Evolutionary conservation across 2,329 filamentous ascomycete species (phyloP).

Genomic region (Colletotrichum lupini): DNA sequence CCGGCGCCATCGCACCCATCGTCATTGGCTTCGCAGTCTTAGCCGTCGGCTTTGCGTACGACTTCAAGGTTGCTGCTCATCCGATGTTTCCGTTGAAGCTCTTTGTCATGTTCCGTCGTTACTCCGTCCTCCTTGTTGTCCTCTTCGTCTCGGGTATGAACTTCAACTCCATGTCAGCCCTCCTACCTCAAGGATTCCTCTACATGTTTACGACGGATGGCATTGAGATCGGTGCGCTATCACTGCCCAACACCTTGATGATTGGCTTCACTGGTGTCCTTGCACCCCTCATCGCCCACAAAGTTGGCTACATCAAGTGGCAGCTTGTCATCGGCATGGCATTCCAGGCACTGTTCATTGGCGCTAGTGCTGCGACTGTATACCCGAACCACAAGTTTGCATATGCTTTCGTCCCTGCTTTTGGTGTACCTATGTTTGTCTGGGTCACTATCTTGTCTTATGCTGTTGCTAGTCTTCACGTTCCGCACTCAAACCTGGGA

Average conservation of each 20-base stretch:
- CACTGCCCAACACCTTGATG: conserved; percentile 27
- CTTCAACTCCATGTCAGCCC: conserved; percentile 41
- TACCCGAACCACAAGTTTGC: conserved; percentile 42
- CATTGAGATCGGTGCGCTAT: conserved; percentile 40
- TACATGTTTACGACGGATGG: conserved; percentile 46
- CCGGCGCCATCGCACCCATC: conserved; percentile 36
- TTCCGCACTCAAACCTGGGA: conserved; percentile 44
- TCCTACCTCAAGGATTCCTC: conserved; percentile 43
- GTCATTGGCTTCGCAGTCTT: conserved; percentile 37
- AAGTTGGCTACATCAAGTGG: conserved; percentile 43
- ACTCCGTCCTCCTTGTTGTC: conserved; percentile 43
- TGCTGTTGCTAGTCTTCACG: conserved; percentile 43
- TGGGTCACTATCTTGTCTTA: conserved; percentile 46
- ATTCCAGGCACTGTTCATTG: conserved; percentile 43
- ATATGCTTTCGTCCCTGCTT: conserved; percentile 44
- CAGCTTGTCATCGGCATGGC: conserved; percentile 45
- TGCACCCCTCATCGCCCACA: conserved; percentile 44
- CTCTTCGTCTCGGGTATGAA: conserved; percentile 47
- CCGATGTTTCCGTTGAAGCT: conserved; percentile 42
- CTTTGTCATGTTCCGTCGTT: conserved; percentile 44
- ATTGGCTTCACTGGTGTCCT: conserved; percentile 32
- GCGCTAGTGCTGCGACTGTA: conserved; percentile 41
- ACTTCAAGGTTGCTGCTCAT: conserved; percentile 38
- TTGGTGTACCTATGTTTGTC: conserved; percentile 46
- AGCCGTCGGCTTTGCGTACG: conserved; percentile 37